Evolutionary conservation across 1,284 basidiomycete genomes (phyloP), one percentile per base, ranked within the genome.

Genomic region (Pisolithus thermaeus): DNA sequence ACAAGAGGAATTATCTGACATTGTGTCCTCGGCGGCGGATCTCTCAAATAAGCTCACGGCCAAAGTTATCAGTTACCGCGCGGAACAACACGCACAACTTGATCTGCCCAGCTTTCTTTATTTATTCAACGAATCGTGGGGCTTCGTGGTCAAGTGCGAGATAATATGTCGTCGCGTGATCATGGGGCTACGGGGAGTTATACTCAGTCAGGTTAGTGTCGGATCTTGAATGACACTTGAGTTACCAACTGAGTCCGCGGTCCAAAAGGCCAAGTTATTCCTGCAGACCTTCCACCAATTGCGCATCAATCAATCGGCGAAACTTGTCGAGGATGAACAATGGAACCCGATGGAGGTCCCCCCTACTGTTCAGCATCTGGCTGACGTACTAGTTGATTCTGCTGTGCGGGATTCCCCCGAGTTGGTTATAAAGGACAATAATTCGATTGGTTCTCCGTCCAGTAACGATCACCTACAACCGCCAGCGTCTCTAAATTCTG

Each of bases 271-370:
- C 6, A 95, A 95, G 67, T 71, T 79, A 3, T 99, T 95, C 73
- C 72, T 99, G 27, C 84, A 90, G 58, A 70, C 76, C 1, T 97
- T 95, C 71, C 96, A 99, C 66, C 85, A 91, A 57, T 70, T 76
- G n/a, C 79, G 88, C 48, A 80, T 98, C 52, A 84, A 86, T 2
- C 80, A 80, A 55, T 91, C 90, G 4, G 93, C 95, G 23, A 92
- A 89, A 65, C 73, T 92, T 12, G 95, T 99, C 7, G 92, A 96
- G 65, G 90, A 94, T 59, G 93, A 96, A 61, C 84, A 84, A 44
- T 95, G 93, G 91, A 82, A 77, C 48, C 89, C 90, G 36, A 65
- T 56, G 30, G 94, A 97, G 50, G 84, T 97, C 1, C 71, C 82
- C 1, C 62, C 73, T 4, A 62, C 73, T 1, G 70, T 88, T 8